A percentile compares a stretch with the other conserved stretches of the same genome.
Conservation (phyloP, 2,329 filamentous ascomycete species). For the Ophiosphaerella narmari region DNA sequence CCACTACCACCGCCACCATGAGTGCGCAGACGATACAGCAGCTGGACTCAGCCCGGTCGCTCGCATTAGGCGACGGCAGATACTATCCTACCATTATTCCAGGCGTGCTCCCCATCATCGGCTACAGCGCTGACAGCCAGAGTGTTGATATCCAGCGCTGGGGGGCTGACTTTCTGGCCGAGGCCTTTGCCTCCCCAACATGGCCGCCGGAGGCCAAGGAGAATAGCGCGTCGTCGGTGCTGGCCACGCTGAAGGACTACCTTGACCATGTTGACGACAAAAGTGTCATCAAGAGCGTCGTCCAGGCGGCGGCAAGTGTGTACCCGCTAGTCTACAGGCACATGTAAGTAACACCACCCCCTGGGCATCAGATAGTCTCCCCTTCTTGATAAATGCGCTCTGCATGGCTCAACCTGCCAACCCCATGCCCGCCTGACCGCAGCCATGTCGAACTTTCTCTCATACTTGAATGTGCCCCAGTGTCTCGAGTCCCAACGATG, state of each 20-base stretch:
- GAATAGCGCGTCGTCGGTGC: conserved; percentile 73
- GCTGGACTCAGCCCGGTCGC: conserved; percentile 85
- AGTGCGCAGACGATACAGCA: conserved; percentile 63
- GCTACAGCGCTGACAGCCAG: conserved; percentile 63
- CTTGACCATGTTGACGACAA: conserved; percentile 68
- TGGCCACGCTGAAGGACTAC: conserved; percentile 69
- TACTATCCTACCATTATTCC: conserved; percentile 93
- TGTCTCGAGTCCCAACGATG: conserved; percentile 83
- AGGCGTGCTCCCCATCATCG: conserved; percentile 90
- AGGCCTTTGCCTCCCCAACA: conserved; percentile 92
- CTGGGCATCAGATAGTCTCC: conserved; percentile 25
- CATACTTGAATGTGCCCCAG: conserved; percentile 57
- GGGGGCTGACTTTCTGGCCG: conserved; percentile 93
- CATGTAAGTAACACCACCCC: conserved; percentile 71
- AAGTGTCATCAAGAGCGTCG: conserved; percentile 80
- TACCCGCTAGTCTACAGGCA: conserved; percentile 91
- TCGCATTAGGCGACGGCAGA: conserved; percentile 82
- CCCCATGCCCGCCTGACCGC: conserved; percentile 16
- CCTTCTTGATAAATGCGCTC: conserved; percentile 18
- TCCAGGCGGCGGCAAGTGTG: conserved; percentile 88
- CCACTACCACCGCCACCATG: conserved; percentile 30
- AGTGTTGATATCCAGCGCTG: conserved; percentile 83
- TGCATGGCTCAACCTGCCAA: conserved; percentile 17
- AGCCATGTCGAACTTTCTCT: conserved; percentile 34
- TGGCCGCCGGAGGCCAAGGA: conserved; percentile 78